Evolutionary conservation across 805 yeast species (phyloP).

Genomic region (Saturnispora diversa): DNA sequence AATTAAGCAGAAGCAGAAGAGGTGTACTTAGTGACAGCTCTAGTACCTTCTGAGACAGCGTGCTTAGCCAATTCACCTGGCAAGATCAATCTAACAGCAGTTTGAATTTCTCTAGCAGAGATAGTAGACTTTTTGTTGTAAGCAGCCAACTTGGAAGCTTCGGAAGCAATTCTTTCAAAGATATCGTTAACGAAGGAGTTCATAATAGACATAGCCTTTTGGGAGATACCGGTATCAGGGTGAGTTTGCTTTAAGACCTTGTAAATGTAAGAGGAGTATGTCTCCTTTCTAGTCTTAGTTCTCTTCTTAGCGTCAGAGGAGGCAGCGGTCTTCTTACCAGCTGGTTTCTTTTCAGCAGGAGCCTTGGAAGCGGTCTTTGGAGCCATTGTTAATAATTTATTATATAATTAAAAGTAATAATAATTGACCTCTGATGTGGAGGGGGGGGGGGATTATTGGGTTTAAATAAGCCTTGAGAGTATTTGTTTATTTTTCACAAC

Average conservation of each 20-base stretch:
- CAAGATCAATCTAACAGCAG: constrained; percentile 94
- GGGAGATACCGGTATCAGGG: constrained; percentile 99
- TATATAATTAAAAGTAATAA: background rate
- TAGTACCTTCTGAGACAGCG: constrained; percentile 97
- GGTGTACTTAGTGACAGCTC: constrained; percentile 95
- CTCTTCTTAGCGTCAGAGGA: constrained; percentile 82
- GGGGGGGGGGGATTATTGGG: constrained; percentile 1
- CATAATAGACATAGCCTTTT: constrained; percentile 97
- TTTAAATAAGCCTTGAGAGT: constrained; percentile 4
- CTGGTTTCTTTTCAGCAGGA: constrained; percentile 92
- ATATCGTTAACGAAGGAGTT: constrained; percentile 97
- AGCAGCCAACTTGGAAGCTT: constrained; percentile 97
- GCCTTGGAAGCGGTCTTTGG: constrained; percentile 89
- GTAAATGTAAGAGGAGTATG: constrained; percentile 96
- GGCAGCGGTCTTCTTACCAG: constrained; percentile 78
- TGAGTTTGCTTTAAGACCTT: constrained; percentile 98
- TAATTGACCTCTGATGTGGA: background rate
- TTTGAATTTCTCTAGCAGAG: constrained; percentile 97
- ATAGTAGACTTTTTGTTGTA: constrained; percentile 97
- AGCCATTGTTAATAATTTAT: constrained; percentile 41
- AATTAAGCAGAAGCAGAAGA: constrained; percentile 42
- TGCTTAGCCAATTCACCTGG: constrained; percentile 99
- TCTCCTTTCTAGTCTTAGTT: constrained; percentile 93
- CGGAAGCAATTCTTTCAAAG: constrained; percentile 95
- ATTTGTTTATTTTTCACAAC: background rate